Percentiles rank a stretch among this genome's conserved stretches.
Evolutionary conservation across 495 filamentous ascomycete genomes (phyloP).

Genomic region (Podospora appendiculata): DNA sequence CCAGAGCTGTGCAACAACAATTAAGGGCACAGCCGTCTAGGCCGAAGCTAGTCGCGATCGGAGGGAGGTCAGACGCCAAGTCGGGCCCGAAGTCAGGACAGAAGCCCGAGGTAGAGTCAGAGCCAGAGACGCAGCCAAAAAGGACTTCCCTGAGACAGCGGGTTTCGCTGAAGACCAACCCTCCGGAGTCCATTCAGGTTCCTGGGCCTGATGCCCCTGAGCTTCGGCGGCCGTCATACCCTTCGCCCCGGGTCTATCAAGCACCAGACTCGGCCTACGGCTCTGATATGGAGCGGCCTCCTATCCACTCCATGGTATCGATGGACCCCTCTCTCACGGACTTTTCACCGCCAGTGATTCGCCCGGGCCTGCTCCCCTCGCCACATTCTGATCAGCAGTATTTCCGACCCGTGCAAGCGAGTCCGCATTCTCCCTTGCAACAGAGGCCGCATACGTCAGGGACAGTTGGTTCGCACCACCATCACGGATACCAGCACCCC

Average conservation of each 20-base stretch:
- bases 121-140: conserved; percentile 16
- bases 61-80: conserved; percentile 6
- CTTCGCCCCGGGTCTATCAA: conserved; percentile 27
- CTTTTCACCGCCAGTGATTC: conserved; percentile 27
- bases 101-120: background rate
- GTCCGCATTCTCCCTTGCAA: conserved; percentile 47
- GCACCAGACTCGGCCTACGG: conserved; percentile 45
- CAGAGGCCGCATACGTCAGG: conserved; percentile 48
- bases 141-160: conserved; percentile 41
- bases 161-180: conserved; percentile 37
- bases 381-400: conserved; percentile 45
- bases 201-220: conserved; percentile 24
- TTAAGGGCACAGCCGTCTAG: conserved; percentile 8
- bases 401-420: conserved; percentile 46
- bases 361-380: conserved; percentile 33
- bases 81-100: conserved; percentile 1
- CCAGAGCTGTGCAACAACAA: conserved; percentile 1
- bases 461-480: conserved; percentile 18
- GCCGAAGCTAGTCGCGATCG: conserved; percentile 19
- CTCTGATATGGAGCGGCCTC: conserved; percentile 38
- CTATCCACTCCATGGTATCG: conserved; percentile 21
- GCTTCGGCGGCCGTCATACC: conserved; percentile 20
- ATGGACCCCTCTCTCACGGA: conserved; percentile 21
- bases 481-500: conserved; percentile 15
- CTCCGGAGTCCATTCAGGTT: conserved; percentile 38